Evolutionary conservation across 202 grass and related monocot species (phyloP).

Genomic region (Musa balbisiana): DNA sequence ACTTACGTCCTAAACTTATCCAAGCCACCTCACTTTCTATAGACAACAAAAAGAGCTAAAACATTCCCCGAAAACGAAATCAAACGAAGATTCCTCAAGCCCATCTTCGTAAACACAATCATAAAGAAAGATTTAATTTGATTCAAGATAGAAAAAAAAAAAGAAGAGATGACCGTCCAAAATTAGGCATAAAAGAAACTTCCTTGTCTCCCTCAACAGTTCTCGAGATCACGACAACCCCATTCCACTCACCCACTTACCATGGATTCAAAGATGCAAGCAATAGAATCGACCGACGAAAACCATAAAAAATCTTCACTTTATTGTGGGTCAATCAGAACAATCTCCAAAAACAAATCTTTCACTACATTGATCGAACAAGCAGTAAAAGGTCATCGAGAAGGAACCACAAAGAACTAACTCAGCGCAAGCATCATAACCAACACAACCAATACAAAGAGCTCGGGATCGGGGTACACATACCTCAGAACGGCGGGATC

Average conservation of each 20-base stretch:
- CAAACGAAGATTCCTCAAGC: background rate
- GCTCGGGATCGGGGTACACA: too few species aligned
- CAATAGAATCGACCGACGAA: too few species aligned
- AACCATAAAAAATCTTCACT: too few species aligned
- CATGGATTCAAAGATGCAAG: too few species aligned
- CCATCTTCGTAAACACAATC: too few species aligned
- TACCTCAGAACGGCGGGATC: too few species aligned
- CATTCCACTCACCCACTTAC: background rate
- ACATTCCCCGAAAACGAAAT: background rate
- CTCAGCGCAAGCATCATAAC: too few species aligned
- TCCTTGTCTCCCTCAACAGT: background rate
- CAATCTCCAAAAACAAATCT: background rate
- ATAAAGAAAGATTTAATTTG: too few species aligned
- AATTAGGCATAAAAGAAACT: background rate
- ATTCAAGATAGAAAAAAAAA: background rate
- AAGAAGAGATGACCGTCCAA: background rate
- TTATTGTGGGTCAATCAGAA: too few species aligned
- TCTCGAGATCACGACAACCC: background rate
- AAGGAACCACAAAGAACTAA: too few species aligned
- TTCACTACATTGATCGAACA: background rate
- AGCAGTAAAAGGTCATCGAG: background rate
- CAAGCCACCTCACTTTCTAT: background rate
- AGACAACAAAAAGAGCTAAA: background rate
- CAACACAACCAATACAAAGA: too few species aligned
- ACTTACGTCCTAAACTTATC: background rate